Evolutionary conservation across 2,329 filamentous ascomycete species (phyloP), one percentile per base, ranked within the genome.

Genomic region (Curvularia hawaiiensis): DNA sequence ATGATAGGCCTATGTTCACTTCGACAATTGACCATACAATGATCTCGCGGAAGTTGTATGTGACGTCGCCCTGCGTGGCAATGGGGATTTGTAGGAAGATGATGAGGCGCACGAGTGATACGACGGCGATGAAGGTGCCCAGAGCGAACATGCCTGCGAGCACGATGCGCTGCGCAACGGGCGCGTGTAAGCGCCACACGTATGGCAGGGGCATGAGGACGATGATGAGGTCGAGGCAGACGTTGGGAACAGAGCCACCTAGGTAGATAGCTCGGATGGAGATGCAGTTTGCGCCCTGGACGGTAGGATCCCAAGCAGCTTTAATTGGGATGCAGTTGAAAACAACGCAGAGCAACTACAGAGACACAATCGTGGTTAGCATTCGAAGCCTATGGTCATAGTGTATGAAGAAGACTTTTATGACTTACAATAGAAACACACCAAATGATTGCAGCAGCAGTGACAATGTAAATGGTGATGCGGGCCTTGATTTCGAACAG

Each of bases 41-140:
- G 54, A 70, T 63, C 24, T 70, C 68, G 47, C 64, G 61, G 61
- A 66, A 70, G 52, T 65, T 68, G 61, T 65, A 70, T 10, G 68
- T 69, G 0, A 63, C 52, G 46, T 70, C 64, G 24, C 58, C 61
- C 5, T 56, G 50, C 9, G 62, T 57, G 3, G 57, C 59, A 38
- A 66, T 64, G 24, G 63, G 63, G 18, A 69, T 67, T 18, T 63
- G 52, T 22, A 70, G 51, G 53, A 70, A 68, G 45, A 69, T 62
- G 41, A 58, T 57, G 8, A 70, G 52, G 43, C 68, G 66, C 24
- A 70, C 56, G 22, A 66, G 44, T 12, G 65, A 67, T 24, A 69
- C 65, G 33, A 70, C 58, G 16, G 61, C 60, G 33, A 69, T 64
- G 50, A 69, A 69, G 26, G 54, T 66, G 5, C 68, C 68, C 11